phyloP scores from a whole-genome alignment of 768 basidiomycete genomes.

The Amanita rubescens region DNA sequence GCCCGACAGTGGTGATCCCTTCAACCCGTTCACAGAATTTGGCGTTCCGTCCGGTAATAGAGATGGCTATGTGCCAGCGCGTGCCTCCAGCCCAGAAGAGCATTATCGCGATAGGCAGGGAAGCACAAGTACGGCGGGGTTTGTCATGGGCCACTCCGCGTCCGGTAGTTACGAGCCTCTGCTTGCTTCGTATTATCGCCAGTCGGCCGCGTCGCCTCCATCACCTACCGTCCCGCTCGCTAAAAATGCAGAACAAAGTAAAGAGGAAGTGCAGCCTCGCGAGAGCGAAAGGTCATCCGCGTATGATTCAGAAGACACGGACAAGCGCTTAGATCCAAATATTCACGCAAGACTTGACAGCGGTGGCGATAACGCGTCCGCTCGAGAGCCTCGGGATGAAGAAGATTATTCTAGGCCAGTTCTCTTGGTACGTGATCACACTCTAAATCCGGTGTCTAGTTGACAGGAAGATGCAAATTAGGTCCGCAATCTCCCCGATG shows the following conservation, averaged over 20 bases:
- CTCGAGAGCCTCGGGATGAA: constrained; percentile 35
- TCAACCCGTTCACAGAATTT: constrained; percentile 51
- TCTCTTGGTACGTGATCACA: constrained; percentile 41
- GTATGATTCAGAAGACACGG: constrained; percentile 28
- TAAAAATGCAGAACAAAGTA: neutral
- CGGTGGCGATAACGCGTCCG: constrained; percentile 20
- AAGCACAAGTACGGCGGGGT: constrained; percentile 23
- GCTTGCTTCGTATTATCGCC: constrained; percentile 35
- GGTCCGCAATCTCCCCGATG: constrained; percentile 52
- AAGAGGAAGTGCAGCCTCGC: neutral
- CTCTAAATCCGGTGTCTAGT: too few species aligned
- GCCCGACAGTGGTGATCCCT: constrained; percentile 27
- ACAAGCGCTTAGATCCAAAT: constrained; percentile 40
- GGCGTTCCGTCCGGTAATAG: constrained; percentile 20
- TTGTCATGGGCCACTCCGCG: constrained; percentile 29
- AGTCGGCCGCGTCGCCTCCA: neutral
- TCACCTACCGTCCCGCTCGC: constrained; percentile 1
- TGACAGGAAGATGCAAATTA: too few species aligned
- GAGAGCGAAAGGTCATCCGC: constrained; percentile 23
- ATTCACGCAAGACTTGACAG: constrained; percentile 28
- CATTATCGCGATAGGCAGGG: constrained; percentile 25
- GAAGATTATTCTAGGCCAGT: constrained; percentile 52
- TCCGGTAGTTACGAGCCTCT: constrained; percentile 57
- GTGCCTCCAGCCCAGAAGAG: constrained; percentile 31
- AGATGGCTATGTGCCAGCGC: constrained; percentile 39